Percentiles rank a stretch among this genome's conserved stretches.
Conservation (phyloP, 805 yeast species). For the Metschnikowia drakensbergensis region DNA sequence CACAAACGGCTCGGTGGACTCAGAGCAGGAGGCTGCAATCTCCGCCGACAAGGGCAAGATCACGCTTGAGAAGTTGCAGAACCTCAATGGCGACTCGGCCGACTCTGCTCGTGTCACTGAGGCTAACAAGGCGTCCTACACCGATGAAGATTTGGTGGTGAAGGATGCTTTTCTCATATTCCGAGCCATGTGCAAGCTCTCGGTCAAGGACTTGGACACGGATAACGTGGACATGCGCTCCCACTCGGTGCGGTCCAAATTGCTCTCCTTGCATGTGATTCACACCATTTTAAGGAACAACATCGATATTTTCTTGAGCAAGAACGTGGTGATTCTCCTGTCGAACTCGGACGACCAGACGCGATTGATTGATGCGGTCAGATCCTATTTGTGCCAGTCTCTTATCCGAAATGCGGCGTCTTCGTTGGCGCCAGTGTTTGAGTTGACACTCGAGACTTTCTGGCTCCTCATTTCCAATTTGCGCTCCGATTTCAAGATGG, state of each 20-base stretch:
- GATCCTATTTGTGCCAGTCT: slow-evolving; percentile 78
- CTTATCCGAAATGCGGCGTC: slow-evolving; percentile 91
- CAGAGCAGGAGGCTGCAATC: slow-evolving; percentile 7
- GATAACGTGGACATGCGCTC: slow-evolving; percentile 80
- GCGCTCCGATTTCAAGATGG: slow-evolving; percentile 84
- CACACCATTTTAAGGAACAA: slow-evolving; percentile 84
- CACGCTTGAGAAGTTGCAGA: slow-evolving; percentile 60
- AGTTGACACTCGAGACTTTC: slow-evolving; percentile 85
- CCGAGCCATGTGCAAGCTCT: slow-evolving; percentile 91
- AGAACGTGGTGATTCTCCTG: slow-evolving; percentile 49
- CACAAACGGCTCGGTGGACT: not conserved
- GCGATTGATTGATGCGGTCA: slow-evolving; percentile 69
- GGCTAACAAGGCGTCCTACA: slow-evolving; percentile 41
- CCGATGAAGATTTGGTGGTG: slow-evolving; percentile 64
- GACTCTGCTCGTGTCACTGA: slow-evolving; percentile 53
- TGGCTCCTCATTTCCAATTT: slow-evolving; percentile 83
- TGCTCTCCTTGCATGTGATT: slow-evolving; percentile 81
- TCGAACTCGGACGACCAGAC: slow-evolving; percentile 50
- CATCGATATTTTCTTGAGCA: slow-evolving; percentile 71
- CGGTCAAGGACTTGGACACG: slow-evolving; percentile 78
- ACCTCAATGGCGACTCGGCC: slow-evolving; percentile 43
- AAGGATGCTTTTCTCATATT: slow-evolving; percentile 92
- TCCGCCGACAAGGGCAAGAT: slow-evolving; percentile 26
- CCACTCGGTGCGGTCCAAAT: slow-evolving; percentile 87
- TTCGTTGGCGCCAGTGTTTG: slow-evolving; percentile 86